Evolutionary conservation across 768 basidiomycete genomes (phyloP).

Genomic region (Leccinellum albellum): DNA sequence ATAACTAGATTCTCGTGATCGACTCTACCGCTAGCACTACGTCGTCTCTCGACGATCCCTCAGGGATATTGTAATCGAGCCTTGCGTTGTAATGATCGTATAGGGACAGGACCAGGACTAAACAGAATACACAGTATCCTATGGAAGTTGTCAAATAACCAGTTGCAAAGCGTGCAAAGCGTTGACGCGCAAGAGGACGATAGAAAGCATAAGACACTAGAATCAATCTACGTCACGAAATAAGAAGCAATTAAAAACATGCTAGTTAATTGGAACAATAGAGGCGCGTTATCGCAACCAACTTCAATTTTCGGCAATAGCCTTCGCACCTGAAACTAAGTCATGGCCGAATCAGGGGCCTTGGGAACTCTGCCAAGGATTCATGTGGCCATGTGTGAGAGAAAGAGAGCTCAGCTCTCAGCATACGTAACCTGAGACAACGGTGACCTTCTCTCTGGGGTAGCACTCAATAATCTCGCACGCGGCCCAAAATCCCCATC

Average conservation of each 20-base stretch:
- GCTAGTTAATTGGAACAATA: neutral
- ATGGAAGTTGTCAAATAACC: neutral
- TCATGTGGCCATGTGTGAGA: neutral
- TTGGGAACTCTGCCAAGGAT: neutral
- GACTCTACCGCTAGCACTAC: neutral
- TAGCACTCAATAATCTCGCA: slow-evolving; percentile 9
- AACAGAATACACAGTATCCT: neutral
- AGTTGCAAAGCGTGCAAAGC: neutral
- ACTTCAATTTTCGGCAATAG: neutral
- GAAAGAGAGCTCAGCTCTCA: slow-evolving; percentile 21
- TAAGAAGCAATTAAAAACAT: neutral
- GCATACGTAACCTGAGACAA: slow-evolving; percentile 19
- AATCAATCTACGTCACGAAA: neutral
- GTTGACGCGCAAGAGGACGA: neutral
- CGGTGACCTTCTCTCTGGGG: slow-evolving; percentile 23
- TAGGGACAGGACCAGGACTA: neutral
- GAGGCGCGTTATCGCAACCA: neutral
- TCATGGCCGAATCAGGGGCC: neutral
- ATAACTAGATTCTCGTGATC: too few relatives aligned
- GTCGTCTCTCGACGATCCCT: neutral
- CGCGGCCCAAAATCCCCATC: neutral
- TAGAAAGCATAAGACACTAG: neutral
- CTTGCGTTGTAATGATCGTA: neutral
- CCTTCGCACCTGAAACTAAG: neutral
- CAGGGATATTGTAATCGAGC: neutral